Percentiles rank a stretch among this genome's conserved stretches.
phyloP scores from a whole-genome alignment of 225 moss, liverwort and hornwort genomes.

The Sphagnum contortum region DNA sequence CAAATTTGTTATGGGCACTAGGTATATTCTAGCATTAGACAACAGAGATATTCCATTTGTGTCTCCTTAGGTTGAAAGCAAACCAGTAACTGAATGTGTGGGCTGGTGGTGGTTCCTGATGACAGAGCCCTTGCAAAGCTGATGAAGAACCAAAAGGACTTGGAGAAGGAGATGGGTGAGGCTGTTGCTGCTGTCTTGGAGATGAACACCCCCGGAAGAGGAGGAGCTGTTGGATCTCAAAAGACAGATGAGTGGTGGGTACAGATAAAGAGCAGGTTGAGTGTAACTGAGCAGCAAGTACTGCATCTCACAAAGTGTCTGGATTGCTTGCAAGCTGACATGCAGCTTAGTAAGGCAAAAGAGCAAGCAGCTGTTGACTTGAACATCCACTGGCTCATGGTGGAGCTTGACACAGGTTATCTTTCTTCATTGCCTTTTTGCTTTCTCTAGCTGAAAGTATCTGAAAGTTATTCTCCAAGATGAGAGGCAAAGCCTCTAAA shows the following conservation, averaged over 20 bases:
- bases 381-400: constrained; percentile 96
- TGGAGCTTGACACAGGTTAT: constrained; percentile 92
- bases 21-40: neutral
- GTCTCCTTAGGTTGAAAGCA: too few species aligned
- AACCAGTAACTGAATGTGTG: too few species aligned
- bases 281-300: constrained; percentile 40
- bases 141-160: constrained; percentile 53
- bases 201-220: constrained; percentile 16
- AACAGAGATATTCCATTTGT: too few species aligned
- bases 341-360: constrained; percentile 63
- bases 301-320: constrained; percentile 35
- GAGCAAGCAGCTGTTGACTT: constrained; percentile 82
- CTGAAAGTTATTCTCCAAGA: too few species aligned
- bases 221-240: constrained; percentile 9
- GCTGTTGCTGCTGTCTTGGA: constrained; percentile 8
- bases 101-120: too few species aligned
- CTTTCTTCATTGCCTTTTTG: neutral
- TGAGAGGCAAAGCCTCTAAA: too few species aligned
- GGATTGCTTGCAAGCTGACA: constrained; percentile 45
- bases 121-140: constrained; percentile 57
- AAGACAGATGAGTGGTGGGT: constrained; percentile 30
- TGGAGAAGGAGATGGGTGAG: constrained; percentile 54
- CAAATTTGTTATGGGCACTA: neutral
- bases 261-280: constrained; percentile 32
- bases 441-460: too few species aligned